Evolutionary conservation across 306 rosid genomes (phyloP), one percentile per base, ranked within the genome.

Genomic region (Dryas octopetala): DNA sequence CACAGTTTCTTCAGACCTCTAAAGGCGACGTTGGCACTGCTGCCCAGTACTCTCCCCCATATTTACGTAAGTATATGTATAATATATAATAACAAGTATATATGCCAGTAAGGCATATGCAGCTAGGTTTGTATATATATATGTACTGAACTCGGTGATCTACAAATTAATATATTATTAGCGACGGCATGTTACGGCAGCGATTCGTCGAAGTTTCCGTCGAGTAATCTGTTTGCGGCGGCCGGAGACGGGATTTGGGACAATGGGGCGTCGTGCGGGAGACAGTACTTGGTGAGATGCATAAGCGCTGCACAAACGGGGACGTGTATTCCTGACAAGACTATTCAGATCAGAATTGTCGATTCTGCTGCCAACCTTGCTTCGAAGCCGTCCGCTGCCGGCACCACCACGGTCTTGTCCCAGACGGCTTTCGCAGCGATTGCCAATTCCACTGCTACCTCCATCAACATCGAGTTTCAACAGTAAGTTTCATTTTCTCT

Each of bases 161-260:
- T 32, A 32, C 38, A 32, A 32, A 32, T 32, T 32, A 32, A 32
- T 32, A 32, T 32, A 32, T 32, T 32, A 32, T 19, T 54, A 92
- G 97, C 97, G 8, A 85, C 97, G 46, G 64, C 5, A 12, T 92
- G 97, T 62, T 92, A 83, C 61, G 96, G 91, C 3, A 66, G 74
- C 60, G 92, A 90, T 3, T 82, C 87, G 2, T 48, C 83, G 41
- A 82, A 86, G 75, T 88, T 90, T 23, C 97, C 97, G 32, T 70
- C 97, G 4, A 90, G 88, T 72, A 90, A 90, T 61, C 64, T 90
- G 71, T 90, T 92, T 14, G 97, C 79, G 65, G 90, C 86, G 53
- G 94, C 93, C 0, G 94, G 91, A 38, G 96, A 92, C 9, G 96
- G 91, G 68, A 87, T 92, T 61, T 92, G 97, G 97, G 96, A 92